Evolutionary conservation across 176 grass and related monocot genomes (phyloP).

Genomic region (Rhynchospora tenuis): DNA sequence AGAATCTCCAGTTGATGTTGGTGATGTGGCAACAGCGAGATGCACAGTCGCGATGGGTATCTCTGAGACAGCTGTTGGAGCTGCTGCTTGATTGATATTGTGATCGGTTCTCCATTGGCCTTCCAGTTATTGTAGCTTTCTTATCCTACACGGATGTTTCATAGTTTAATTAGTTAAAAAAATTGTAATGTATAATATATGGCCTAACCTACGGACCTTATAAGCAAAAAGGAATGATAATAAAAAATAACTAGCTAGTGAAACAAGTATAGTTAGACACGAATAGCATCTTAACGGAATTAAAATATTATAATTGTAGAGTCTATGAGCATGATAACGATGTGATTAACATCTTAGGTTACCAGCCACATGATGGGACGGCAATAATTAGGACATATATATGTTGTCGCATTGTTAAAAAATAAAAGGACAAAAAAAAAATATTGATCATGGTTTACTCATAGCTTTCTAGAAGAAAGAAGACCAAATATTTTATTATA

Average conservation of each 20-base stretch:
- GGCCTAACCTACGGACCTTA: not conserved
- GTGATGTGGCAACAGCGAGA: not conserved
- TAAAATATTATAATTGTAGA: not conserved
- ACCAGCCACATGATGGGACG: not conserved
- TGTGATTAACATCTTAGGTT: not conserved
- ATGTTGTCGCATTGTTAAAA: not conserved
- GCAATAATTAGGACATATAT: not conserved
- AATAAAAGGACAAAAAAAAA: not conserved
- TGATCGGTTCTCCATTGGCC: conserved; percentile 11
- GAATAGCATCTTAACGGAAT: not conserved
- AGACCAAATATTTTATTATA: not conserved
- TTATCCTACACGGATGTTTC: not conserved
- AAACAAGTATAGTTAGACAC: not conserved
- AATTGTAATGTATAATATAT: not conserved
- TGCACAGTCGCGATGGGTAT: not conserved
- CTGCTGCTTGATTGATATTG: conserved; percentile 14
- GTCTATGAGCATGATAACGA: not conserved
- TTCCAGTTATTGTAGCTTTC: not conserved
- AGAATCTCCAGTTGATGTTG: conserved; percentile 21
- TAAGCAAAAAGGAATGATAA: not conserved
- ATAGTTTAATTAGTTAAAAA: not conserved
- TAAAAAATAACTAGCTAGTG: not conserved
- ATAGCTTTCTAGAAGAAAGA: not conserved
- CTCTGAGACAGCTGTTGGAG: not conserved
- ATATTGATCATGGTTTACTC: not conserved